A percentile compares a stretch with the other conserved stretches of the same genome.
Conservation (phyloP, 805 yeast genomes). For the Candida pseudoglaebosa region DNA sequence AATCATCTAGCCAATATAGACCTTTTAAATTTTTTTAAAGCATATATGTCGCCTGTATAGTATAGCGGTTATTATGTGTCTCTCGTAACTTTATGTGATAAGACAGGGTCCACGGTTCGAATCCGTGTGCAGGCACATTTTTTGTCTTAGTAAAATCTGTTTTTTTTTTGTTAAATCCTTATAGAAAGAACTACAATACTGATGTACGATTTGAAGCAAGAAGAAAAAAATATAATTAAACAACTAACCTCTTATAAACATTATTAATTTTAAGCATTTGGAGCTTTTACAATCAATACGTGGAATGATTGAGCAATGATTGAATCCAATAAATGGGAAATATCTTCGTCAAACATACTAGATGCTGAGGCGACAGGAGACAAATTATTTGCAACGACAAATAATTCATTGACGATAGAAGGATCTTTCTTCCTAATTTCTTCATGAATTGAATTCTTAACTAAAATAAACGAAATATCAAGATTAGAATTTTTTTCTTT, state of each 20-base stretch:
- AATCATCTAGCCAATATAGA: not conserved
- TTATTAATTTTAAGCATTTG: slow-evolving; percentile 2
- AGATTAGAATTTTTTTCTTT: slow-evolving; percentile 9
- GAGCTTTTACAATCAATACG: slow-evolving; percentile 21
- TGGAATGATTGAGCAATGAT: slow-evolving; percentile 22
- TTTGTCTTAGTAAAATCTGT: no score
- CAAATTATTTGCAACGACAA: slow-evolving; percentile 22
- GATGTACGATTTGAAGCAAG: no score
- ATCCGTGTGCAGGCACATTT: slow-evolving; percentile 6
- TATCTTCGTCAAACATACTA: slow-evolving; percentile 16
- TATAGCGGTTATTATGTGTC: slow-evolving; percentile 6
- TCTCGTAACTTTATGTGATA: slow-evolving; percentile 4
- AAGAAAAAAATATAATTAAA: no score
- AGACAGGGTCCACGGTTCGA: slow-evolving; percentile 7
- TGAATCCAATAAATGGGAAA: slow-evolving; percentile 18
- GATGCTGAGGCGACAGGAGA: slow-evolving; percentile 7
- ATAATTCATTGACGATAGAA: slow-evolving; percentile 17
- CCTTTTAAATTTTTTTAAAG: not conserved
- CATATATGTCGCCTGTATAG: slow-evolving; percentile 4
- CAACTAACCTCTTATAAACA: no score
- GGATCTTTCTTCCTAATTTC: slow-evolving; percentile 10
- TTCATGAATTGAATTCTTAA: slow-evolving; percentile 15
- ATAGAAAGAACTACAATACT: not conserved
- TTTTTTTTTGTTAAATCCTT: no score
- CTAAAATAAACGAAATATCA: slow-evolving; percentile 11